A percentile compares a stretch with the other conserved stretches of the same genome.
phyloP scores from a whole-genome alignment of 108 stramenopile genomes.

The Chaetoceros tenuissimus region DNA sequence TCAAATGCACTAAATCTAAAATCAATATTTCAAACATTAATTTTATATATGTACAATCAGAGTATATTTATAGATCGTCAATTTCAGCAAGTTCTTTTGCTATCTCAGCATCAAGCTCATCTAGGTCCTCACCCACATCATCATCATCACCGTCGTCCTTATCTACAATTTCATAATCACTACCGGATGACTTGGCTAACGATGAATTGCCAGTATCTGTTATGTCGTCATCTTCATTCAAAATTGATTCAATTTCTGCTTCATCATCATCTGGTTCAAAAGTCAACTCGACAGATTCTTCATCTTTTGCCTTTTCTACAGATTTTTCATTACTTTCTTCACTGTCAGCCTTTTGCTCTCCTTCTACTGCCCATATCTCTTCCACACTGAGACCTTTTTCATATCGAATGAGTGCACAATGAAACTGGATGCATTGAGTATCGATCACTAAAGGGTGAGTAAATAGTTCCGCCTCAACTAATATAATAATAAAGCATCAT shows the following conservation, averaged over 20 bases:
- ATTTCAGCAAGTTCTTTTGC: slow-evolving; percentile 62
- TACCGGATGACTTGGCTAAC: slow-evolving; percentile 3
- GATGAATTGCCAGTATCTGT: slow-evolving; percentile 7
- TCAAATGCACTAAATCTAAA: too few relatives aligned
- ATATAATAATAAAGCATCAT: too few relatives aligned
- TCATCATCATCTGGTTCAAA: slow-evolving; percentile 2
- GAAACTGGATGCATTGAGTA: slow-evolving; percentile 31
- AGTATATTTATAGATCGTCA: neutral
- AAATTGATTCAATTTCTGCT: neutral
- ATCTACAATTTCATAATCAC: slow-evolving; percentile 39
- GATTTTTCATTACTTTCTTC: slow-evolving; percentile 13
- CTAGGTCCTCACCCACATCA: slow-evolving; percentile 38
- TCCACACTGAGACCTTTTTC: slow-evolving; percentile 81
- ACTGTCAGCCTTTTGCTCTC: slow-evolving; percentile 17
- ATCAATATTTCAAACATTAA: too few relatives aligned
- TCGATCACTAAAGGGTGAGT: too few relatives aligned
- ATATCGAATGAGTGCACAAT: slow-evolving; percentile 78
- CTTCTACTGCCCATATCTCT: slow-evolving; percentile 72
- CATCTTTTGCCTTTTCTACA: slow-evolving; percentile 4
- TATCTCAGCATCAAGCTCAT: slow-evolving; percentile 86
- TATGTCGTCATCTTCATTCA: slow-evolving; percentile 4
- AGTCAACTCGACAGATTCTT: slow-evolving; percentile 7
- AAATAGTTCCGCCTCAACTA: slow-evolving; percentile 1
- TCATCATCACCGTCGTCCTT: slow-evolving; percentile 28
- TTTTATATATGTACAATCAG: too few relatives aligned